Evolutionary conservation across 257 asterid genomes (phyloP), one percentile per base, ranked within the genome.

Genomic region (Henckelia pumila): DNA sequence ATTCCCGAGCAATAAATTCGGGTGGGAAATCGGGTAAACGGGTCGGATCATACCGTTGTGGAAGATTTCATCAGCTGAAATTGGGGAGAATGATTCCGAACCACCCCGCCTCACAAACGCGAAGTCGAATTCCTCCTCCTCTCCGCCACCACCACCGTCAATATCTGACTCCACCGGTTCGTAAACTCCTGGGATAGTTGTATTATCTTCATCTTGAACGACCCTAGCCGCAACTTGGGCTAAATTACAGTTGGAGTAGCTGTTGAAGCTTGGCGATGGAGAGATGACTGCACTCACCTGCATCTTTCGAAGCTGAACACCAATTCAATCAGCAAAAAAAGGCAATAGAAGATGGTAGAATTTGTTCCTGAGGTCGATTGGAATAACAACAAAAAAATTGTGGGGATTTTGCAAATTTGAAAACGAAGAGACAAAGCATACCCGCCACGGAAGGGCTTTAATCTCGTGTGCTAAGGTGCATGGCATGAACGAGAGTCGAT

Each of bases 181-280:
- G 49, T 11, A 37, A 5, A 37, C 3, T 37, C 49, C 17, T 11
- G 17, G 17, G 5, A 11, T 37, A 9, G 17, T 10, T 11, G 5
- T 11, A 2, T 37, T 37, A 10, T 37, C 19, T 14, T 44, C 7
- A 29, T 81, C 81, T 35, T 70, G 66, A 1, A 75, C 69, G 19
- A 78, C 83, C 28, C 83, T 67, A 28, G 78, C 73, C 5, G 86
- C 81, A 57, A 73, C 75, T 30, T 81, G 79, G 5, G 77, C 59
- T 6, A 78, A 52, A 11, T 55, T 61, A 17, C 32, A 13, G 30
- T 74, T 65, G 9, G 81, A 80, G 50, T 70, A 70, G 66, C 65
- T 33, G 29, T 24, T 61, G 64, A 80, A 78, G 53, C 66, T 78
- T 9, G 79, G 67, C 16, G 81, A 75, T 17, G 25, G 67, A 47